Evolutionary conservation across 2,329 filamentous ascomycete species (phyloP), one percentile per base, ranked within the genome.

Genomic region (Cryoendolithus antarcticus): DNA sequence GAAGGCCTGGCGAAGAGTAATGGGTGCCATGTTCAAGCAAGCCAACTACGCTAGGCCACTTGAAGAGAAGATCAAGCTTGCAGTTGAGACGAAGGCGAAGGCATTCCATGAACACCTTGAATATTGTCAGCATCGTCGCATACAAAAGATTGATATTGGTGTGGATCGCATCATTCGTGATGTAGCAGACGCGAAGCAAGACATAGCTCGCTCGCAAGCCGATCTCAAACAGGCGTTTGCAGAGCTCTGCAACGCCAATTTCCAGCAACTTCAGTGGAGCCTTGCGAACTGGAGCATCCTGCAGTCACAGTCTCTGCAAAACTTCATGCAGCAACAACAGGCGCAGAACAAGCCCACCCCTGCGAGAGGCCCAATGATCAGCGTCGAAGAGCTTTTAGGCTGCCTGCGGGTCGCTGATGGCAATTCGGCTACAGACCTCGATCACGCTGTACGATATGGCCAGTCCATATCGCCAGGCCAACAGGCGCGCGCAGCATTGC

Each of bases 1-100:
- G 5, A 11, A 11, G 9, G 35, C 35, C 35, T 37, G 35, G 35
- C 7, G 24, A 3, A 24, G 35, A n/a, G 31, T 28, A 9, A 6
- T 37, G 24, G 28, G n/a, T 4, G 35, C 35, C 4, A 3, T 37
- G 21, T 37, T 37, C 35, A 37, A 37, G n/a, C 35, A 37, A 30
- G 35, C 29, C 3, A 37, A 37, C 29, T 37, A 30, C 27, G 19
- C 6, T 28, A 11, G 7, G 6, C 35, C 35, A 3, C 27, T 37
- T 6, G 35, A 37, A 11, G 35, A 37, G 3, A 37, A 37, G 24
- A 37, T 37, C 24, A 30, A 37, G 27, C 11, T n/a, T 13, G 35
- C 35, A 8, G 35, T 37, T 28, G 35, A 37, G 35, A 37, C 35
- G 4, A 37, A 13, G 13, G 35, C 31, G 24, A 30, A 37, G n/a